These are phyloP conservation scores for Diaporthe sp. DNA, from an alignment of 2,329 filamentous ascomycete genomes.

Conservation along the genomic window DNA sequence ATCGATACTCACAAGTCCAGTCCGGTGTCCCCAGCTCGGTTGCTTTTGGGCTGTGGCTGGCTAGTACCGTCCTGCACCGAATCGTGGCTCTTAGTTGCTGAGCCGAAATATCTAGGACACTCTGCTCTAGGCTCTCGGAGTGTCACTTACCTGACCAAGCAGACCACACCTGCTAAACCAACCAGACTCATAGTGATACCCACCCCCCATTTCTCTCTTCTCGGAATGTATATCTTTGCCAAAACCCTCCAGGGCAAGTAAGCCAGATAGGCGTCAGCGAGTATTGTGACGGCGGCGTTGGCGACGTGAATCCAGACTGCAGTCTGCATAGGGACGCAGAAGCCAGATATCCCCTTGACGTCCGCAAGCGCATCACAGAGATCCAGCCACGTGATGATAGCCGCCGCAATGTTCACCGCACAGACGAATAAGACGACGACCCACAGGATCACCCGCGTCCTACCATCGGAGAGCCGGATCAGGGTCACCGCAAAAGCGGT, in stretches of 20 bases:
- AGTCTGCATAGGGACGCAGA: constrained; percentile 23
- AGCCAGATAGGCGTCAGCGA: constrained; percentile 17
- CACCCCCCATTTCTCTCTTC: constrained; percentile 33
- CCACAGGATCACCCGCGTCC: constrained; percentile 21
- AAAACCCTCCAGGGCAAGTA: constrained; percentile 30
- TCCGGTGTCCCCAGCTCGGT: constrained; percentile 27
- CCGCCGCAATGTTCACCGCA: constrained; percentile 9
- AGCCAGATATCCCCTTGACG: constrained; percentile 4
- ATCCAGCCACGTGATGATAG: constrained; percentile 27
- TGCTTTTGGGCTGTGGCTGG: constrained; percentile 15
- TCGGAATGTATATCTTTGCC: constrained; percentile 28
- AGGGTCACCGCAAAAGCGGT: constrained; percentile 35
- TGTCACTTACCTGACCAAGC: constrained; percentile 31
- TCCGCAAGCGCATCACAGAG: constrained; percentile 24
- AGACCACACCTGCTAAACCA: constrained; percentile 37
- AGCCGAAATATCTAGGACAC: neutral
- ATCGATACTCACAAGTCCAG: constrained; percentile 32
- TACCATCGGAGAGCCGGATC: constrained; percentile 26
- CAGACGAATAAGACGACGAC: constrained; percentile 27
- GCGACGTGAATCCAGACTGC: constrained; percentile 30
- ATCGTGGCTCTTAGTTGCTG: neutral
- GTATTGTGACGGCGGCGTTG: constrained; percentile 11
- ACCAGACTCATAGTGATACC: constrained; percentile 40
- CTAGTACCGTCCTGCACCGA: constrained; percentile 5
- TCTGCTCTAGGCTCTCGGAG: neutral